phyloP scores from a whole-genome alignment of 2,329 filamentous ascomycete genomes.

The Scedosporium dehoogii region DNA sequence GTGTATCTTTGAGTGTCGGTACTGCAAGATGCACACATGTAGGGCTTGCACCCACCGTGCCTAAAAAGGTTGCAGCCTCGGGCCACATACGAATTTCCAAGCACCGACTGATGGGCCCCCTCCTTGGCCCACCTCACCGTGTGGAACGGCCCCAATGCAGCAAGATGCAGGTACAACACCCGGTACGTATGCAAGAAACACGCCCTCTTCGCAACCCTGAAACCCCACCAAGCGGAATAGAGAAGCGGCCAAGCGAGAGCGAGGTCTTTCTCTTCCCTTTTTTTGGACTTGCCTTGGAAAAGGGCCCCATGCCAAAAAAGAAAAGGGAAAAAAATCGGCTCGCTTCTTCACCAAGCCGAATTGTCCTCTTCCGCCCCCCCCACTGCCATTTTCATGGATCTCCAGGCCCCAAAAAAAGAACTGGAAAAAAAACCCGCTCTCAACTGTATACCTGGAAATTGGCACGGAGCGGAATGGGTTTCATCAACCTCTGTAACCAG shows the following conservation, averaged over 20 bases:
- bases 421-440: neutral
- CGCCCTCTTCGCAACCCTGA: neutral
- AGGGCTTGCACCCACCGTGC: constrained; percentile 39
- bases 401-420: neutral
- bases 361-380: too few species aligned
- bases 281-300: too few species aligned
- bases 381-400: neutral
- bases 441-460: neutral
- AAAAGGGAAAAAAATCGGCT: too few species aligned
- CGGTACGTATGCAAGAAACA: neutral
- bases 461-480: constrained; percentile 2
- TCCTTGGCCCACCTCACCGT: neutral
- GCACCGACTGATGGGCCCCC: neutral
- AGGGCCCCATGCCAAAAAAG: too few species aligned
- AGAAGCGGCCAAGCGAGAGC: neutral
- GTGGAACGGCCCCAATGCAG: neutral
- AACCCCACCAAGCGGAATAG: neutral
- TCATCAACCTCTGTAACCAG: constrained; percentile 6
- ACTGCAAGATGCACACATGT: constrained; percentile 59
- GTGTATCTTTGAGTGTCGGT: constrained; percentile 60
- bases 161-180: constrained; percentile 1
- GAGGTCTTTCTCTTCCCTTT: neutral
- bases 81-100: neutral
- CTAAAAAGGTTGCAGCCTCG: neutral
- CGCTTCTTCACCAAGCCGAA: too few species aligned